phyloP scores from a whole-genome alignment of 2,329 filamentous ascomycete genomes.

The Cyphellophora europaea region DNA sequence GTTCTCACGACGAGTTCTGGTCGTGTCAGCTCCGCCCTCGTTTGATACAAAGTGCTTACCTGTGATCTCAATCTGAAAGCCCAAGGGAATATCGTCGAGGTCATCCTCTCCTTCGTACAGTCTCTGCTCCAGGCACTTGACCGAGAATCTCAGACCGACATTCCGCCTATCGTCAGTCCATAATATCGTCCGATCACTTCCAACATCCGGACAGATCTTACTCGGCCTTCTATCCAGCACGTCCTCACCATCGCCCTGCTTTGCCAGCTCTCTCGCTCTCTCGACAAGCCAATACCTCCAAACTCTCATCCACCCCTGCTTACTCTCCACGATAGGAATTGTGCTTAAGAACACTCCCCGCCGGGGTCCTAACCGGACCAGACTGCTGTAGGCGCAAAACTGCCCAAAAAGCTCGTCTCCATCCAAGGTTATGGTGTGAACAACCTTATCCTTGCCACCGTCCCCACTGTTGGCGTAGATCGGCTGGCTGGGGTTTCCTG shows the following conservation, averaged over 20 bases:
- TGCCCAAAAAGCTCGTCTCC: conserved; percentile 65
- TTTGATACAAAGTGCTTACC: conserved; percentile 39
- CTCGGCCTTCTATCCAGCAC: conserved; percentile 11
- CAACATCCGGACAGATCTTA: conserved; percentile 8
- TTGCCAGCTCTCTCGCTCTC: conserved; percentile 21
- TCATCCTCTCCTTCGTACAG: conserved; percentile 7
- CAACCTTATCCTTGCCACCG: conserved; percentile 34
- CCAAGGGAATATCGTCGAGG: conserved; percentile 55
- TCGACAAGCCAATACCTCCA: conserved; percentile 63
- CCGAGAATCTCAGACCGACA: conserved; percentile 60
- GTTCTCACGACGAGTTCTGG: conserved; percentile 60
- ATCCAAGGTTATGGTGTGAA: conserved; percentile 56
- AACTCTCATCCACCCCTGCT: conserved; percentile 52
- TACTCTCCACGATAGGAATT: conserved; percentile 53
- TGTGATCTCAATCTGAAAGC: conserved; percentile 63
- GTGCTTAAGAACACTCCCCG: conserved; percentile 55
- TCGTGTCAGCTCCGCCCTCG: background rate
- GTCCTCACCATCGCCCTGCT: conserved; percentile 19
- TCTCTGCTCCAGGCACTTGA: conserved; percentile 42
- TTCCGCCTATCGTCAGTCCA: conserved; percentile 58
- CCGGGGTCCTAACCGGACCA: conserved; percentile 57
- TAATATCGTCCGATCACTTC: conserved; percentile 40
- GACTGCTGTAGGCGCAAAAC: conserved; percentile 57
- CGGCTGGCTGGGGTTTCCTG: conserved; percentile 11
- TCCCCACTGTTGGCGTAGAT: conserved; percentile 16